Base-by-base conservation (phyloP, 2,329 filamentous ascomycete genomes). In the Macrophomina pseudophaseolina region DNA sequence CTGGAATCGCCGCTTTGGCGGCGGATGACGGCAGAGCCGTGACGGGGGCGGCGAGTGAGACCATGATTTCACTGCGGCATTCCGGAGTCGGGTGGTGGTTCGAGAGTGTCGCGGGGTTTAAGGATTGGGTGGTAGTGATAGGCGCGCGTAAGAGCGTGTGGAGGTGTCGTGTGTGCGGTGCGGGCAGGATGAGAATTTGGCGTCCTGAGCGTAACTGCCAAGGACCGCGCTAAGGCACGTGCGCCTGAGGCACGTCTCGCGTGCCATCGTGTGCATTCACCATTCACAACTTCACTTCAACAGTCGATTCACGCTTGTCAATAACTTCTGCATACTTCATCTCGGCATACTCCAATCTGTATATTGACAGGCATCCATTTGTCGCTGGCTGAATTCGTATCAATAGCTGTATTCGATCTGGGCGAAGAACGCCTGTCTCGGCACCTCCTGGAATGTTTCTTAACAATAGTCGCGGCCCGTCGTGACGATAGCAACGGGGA, bases 31-130 rank as follows among this genome's bases (percentile, higher is more conserved):
- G 42, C 38, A 70, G 69, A 42, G 73, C 69, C 68, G 70, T 69
- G 60, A 73, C 71, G 35, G 72, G 74, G 23, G 75, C 72, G 69
- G 76, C 75, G 70, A 79, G 76, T 69, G 76, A 78, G 67, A 79
- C 77, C 77, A 79, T 79, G 33, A 28, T 42, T 28, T 64, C 46
- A 67, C 30, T 46, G 38, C 5, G 18, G 30, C 65, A 66, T 66
- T 35, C 56, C 33, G 28, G 32, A 18, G 14, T 32, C 23, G 23
- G 30, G 51, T 18, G 23, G n/a, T 7, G 14, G 42, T 32, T 7
- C 32, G 16, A 23, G 9, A 44, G 12, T 35, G 14, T 7, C n/a
- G 64, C 23, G 23, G 30, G 28, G 30, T 16, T 38, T 9, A 33
- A 48, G 30, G 40, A 58, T 33, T 65, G 32, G 59, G n/a, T 11